phyloP scores from a whole-genome alignment of 495 filamentous ascomycete species.

The Penicillium coprophilum region DNA sequence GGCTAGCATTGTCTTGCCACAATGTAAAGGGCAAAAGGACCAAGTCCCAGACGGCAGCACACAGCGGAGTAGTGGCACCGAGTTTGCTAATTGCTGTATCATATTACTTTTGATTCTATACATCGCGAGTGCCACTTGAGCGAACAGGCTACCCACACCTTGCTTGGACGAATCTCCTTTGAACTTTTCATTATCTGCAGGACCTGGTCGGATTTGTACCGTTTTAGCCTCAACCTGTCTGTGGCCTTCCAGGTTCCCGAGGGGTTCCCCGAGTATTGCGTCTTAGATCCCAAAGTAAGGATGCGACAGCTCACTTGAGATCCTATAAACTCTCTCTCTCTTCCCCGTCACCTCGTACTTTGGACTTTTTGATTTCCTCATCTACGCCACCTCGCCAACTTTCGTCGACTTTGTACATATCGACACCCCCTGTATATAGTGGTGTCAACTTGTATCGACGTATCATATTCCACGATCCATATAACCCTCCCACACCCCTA shows the following conservation, averaged over 20 bases:
- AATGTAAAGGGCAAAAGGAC: background rate
- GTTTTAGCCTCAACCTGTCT: constrained; percentile 26
- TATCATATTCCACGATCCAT: constrained; percentile 4
- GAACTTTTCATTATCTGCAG: constrained; percentile 9
- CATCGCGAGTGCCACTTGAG: background rate
- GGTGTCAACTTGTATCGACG: constrained; percentile 12
- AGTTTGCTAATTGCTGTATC: constrained; percentile 19
- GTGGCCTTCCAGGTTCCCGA: constrained; percentile 20
- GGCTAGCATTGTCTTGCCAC: background rate
- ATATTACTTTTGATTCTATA: constrained; percentile 25
- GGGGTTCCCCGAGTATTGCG: constrained; percentile 1
- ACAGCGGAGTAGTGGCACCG: background rate
- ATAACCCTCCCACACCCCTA: background rate
- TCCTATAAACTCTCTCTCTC: constrained; percentile 18
- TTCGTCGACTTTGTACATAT: constrained; percentile 21
- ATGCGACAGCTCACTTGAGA: constrained; percentile 26
- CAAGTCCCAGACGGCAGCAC: background rate
- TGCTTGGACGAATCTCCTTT: constrained; percentile 8
- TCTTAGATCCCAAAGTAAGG: constrained; percentile 12
- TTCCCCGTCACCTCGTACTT: constrained; percentile 22
- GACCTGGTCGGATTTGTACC: constrained; percentile 4
- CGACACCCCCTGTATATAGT: constrained; percentile 24
- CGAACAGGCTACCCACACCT: constrained; percentile 6
- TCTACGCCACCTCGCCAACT: constrained; percentile 11
- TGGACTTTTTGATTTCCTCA: constrained; percentile 4